Conservation (phyloP, 805 yeast genomes). For the Schwanniomyces polymorphus region DNA sequence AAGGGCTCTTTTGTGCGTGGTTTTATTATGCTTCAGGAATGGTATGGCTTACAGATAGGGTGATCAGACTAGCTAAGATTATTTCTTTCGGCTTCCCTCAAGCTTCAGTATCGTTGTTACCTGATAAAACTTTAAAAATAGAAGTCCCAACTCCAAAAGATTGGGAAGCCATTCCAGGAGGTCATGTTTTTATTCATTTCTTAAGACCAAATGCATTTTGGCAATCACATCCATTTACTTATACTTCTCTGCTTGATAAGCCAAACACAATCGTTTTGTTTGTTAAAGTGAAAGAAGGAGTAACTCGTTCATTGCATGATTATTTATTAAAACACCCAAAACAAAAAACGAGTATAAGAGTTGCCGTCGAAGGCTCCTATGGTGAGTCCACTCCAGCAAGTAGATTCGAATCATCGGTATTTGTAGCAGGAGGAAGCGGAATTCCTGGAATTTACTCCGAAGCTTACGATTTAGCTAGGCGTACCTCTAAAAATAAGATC, state of each 20-base stretch:
- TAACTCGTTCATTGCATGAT: constrained; percentile 22
- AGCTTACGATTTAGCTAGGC: constrained; percentile 17
- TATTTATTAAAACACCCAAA: constrained; percentile 18
- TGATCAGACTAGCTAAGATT: constrained; percentile 55
- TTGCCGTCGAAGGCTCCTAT: constrained; percentile 40
- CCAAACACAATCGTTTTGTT: constrained; percentile 25
- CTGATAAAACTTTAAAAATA: constrained; percentile 49
- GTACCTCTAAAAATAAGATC: constrained; percentile 10
- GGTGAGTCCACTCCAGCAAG: constrained; percentile 35
- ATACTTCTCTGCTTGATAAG: constrained; percentile 17
- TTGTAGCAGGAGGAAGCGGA: constrained; percentile 43
- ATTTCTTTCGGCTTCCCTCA: constrained; percentile 58
- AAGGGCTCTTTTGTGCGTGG: constrained; percentile 33
- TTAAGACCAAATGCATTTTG: constrained; percentile 47
- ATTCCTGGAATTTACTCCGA: constrained; percentile 43
- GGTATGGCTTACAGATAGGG: constrained; percentile 71
- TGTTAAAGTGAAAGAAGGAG: constrained; percentile 34
- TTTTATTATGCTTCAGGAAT: constrained; percentile 54
- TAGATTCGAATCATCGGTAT: constrained; percentile 26
- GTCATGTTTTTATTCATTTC: constrained; percentile 59
- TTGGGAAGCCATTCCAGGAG: constrained; percentile 62
- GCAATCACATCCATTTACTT: constrained; percentile 72
- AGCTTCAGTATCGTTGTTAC: constrained; percentile 44
- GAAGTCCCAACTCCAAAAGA: constrained; percentile 50
- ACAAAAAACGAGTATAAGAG: constrained; percentile 20